Evolutionary conservation across 2,329 filamentous ascomycete species (phyloP).

Genomic region (Phaeosphaeriaceae sp.): DNA sequence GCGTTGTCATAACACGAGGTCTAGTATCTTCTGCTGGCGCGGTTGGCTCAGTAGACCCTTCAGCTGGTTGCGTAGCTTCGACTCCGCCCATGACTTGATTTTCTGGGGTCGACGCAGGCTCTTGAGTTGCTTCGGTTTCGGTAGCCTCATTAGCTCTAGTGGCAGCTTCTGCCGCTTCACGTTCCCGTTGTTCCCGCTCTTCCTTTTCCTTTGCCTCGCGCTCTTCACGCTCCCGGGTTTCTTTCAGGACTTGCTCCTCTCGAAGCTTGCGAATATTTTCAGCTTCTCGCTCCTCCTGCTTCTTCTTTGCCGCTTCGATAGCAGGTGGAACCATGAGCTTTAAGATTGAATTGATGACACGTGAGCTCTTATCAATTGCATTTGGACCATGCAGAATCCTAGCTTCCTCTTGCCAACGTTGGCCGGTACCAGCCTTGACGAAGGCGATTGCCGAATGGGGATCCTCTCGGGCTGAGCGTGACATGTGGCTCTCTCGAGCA

Average conservation of each 20-base stretch:
- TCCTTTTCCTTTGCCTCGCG: conserved; percentile 59
- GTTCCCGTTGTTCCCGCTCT: conserved; percentile 48
- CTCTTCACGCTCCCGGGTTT: conserved; percentile 66
- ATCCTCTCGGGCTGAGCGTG: conserved; percentile 57
- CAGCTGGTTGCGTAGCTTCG: conserved; percentile 10
- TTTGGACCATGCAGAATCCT: conserved; percentile 79
- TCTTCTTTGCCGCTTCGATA: conserved; percentile 78
- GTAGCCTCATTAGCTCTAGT: conserved; percentile 39
- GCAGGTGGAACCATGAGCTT: conserved; percentile 81
- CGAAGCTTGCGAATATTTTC: conserved; percentile 68
- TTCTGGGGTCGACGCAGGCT: conserved; percentile 27
- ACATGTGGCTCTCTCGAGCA: conserved; percentile 36
- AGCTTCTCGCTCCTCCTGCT: conserved; percentile 74
- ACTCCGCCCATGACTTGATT: conserved; percentile 8
- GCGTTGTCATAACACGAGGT: conserved; percentile 77
- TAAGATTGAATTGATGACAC: conserved; percentile 72
- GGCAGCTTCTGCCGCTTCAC: conserved; percentile 50
- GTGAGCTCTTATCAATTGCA: conserved; percentile 71
- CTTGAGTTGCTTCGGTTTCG: conserved; percentile 22
- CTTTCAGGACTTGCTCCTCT: conserved; percentile 68
- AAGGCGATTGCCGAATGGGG: conserved; percentile 80
- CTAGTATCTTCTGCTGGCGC: conserved; percentile 45
- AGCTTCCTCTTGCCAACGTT: conserved; percentile 88
- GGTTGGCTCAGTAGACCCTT: conserved; percentile 29
- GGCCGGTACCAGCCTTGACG: conserved; percentile 70